Conservation (phyloP, 2,329 filamentous ascomycete species). For the Pseudonectria foliicola region DNA sequence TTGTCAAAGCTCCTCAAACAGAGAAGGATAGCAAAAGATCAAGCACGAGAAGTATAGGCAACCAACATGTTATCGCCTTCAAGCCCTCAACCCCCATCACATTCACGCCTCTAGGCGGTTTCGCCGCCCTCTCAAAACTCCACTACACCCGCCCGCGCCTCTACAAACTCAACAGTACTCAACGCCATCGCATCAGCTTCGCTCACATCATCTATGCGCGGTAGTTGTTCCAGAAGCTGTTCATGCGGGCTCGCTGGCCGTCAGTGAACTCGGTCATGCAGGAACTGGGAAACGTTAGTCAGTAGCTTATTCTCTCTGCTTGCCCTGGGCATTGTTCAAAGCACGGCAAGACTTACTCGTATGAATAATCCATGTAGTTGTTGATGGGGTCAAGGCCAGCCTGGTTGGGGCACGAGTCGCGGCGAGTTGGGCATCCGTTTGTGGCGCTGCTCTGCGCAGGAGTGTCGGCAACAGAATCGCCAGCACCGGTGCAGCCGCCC, state of each 20-base stretch:
- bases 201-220: constrained; percentile 16
- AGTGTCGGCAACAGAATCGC: constrained; percentile 35
- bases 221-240: constrained; percentile 31
- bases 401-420: constrained; percentile 27
- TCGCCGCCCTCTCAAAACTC: too few relatives aligned
- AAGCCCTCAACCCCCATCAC: too few relatives aligned
- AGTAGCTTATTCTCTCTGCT: too few relatives aligned
- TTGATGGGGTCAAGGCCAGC: constrained; percentile 29
- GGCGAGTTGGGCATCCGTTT: constrained; percentile 29
- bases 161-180: too few relatives aligned
- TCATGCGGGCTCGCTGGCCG: constrained; percentile 35
- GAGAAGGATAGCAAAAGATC: too few relatives aligned
- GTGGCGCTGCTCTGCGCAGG: constrained; percentile 28
- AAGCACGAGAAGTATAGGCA: too few relatives aligned
- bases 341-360: constrained; percentile 28
- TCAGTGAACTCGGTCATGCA: constrained; percentile 40
- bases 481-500: constrained; percentile 29
- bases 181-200: too few relatives aligned
- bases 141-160: too few relatives aligned
- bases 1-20: too few relatives aligned
- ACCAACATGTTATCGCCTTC: too few relatives aligned
- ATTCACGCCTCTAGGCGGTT: neutral
- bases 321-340: neutral
- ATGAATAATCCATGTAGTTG: constrained; percentile 35
- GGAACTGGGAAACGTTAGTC: constrained; percentile 23